phyloP scores from a whole-genome alignment of 192 early-diverging fungal genomes.

The Gonapodya prolifera region DNA sequence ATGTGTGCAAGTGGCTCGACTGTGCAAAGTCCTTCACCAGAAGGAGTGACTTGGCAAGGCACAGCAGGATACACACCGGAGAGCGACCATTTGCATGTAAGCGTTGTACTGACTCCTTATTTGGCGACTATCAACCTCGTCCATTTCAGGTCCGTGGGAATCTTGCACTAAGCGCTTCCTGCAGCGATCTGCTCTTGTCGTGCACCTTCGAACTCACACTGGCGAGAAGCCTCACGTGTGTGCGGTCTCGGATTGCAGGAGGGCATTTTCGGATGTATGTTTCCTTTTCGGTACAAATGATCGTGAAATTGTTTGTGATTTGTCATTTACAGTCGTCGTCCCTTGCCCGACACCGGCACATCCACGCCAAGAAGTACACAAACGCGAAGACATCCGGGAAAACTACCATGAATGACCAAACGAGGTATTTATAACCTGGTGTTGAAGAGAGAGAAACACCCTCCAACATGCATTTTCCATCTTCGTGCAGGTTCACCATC shows the following conservation, averaged over 20 bases:
- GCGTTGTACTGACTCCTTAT: slow-evolving; percentile 9
- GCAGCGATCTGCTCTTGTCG: slow-evolving; percentile 42
- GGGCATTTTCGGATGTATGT: slow-evolving; percentile 40
- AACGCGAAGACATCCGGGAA: no score
- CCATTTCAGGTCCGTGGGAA: slow-evolving; percentile 24
- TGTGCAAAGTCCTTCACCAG: slow-evolving; percentile 65
- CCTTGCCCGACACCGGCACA: slow-evolving; percentile 62
- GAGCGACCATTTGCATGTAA: slow-evolving; percentile 31
- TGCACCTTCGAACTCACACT: slow-evolving; percentile 41
- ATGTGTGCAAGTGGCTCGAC: slow-evolving; percentile 38
- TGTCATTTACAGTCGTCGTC: slow-evolving; percentile 41
- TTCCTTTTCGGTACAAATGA: background rate
- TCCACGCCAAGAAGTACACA: slow-evolving; percentile 63
- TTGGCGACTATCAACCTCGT: slow-evolving; percentile 26
- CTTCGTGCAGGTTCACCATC: no score
- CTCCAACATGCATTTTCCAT: no score
- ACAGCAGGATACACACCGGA: slow-evolving; percentile 67
- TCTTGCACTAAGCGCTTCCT: slow-evolving; percentile 42
- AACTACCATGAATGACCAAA: no score
- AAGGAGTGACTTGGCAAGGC: slow-evolving; percentile 61
- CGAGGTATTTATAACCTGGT: no score
- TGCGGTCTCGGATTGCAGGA: background rate
- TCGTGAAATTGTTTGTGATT: background rate
- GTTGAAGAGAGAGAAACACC: no score
- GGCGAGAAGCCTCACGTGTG: background rate